Conservation (phyloP, 2,329 filamentous ascomycete genomes). For the Bipolaris cookei region DNA sequence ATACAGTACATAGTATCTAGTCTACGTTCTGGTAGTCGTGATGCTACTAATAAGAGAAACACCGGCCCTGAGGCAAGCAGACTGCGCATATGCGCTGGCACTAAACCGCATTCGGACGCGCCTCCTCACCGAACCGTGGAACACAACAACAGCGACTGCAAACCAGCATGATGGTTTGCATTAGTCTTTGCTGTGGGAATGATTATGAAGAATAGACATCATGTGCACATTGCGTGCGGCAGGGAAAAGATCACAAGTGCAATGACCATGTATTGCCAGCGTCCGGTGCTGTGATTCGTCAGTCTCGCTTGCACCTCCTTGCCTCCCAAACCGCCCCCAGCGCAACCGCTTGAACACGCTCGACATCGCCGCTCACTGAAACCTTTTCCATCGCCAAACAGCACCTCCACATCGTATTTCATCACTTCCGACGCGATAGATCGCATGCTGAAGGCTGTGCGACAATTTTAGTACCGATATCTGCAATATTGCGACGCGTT, state of each 20-base stretch:
- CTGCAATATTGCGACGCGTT: conserved; percentile 37
- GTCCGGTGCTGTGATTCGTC: conserved; percentile 9
- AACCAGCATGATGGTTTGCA: conserved; percentile 4
- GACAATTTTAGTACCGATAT: conserved; percentile 42
- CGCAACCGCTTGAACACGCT: conserved; percentile 17
- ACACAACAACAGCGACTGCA: conserved; percentile 8
- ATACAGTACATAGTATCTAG: background rate
- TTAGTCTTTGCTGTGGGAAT: background rate
- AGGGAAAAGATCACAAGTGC: conserved; percentile 3
- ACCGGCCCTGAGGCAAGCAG: background rate
- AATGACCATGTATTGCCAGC: conserved; percentile 9
- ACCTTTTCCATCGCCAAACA: conserved; percentile 29
- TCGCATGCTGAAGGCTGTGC: conserved; percentile 27
- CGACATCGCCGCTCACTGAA: conserved; percentile 16
- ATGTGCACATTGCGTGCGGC: conserved; percentile 2
- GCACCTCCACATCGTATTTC: conserved; percentile 21
- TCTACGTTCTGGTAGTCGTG: background rate
- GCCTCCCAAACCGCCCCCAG: conserved; percentile 14
- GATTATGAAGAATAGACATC: background rate
- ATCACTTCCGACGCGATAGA: conserved; percentile 32
- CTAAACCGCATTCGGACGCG: conserved; percentile 5
- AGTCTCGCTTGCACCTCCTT: conserved; percentile 15
- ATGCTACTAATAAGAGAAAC: background rate
- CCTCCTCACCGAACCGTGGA: conserved; percentile 12
- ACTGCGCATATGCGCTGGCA: conserved; percentile 6